These are phyloP conservation scores for Colletotrichum sp. DNA, from an alignment of 2,329 filamentous ascomycete genomes.

Conservation along the genomic window DNA sequence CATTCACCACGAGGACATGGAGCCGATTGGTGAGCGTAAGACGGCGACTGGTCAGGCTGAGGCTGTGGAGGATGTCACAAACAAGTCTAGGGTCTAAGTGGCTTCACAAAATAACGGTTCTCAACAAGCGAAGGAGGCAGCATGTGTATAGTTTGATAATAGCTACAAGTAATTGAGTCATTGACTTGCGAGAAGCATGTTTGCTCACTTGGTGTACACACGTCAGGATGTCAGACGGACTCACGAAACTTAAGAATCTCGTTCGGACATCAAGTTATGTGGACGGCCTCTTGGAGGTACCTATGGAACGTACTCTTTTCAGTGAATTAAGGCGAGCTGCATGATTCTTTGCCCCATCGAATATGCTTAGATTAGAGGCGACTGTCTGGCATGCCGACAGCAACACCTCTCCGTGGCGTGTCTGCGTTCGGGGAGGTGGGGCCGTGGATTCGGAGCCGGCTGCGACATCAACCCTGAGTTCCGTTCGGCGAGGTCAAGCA, in stretches of 20 bases:
- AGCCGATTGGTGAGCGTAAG: constrained; percentile 2
- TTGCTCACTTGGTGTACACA: not conserved
- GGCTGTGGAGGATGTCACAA: not conserved
- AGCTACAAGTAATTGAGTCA: not conserved
- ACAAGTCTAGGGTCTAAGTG: constrained; percentile 12
- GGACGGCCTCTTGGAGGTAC: not conserved
- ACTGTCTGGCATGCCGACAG: not conserved
- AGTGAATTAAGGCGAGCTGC: not conserved
- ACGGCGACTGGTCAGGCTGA: not conserved
- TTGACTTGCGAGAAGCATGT: not conserved
- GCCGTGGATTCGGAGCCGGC: not conserved
- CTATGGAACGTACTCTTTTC: not conserved
- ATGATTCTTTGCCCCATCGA: not conserved
- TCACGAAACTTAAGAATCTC: not conserved
- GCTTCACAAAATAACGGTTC: not conserved
- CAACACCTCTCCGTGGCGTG: not conserved
- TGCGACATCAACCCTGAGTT: not conserved
- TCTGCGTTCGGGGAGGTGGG: not conserved
- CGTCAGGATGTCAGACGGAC: not conserved
- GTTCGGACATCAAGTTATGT: not conserved
- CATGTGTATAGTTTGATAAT: not conserved
- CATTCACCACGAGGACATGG: constrained; percentile 25
- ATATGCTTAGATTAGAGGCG: not conserved
- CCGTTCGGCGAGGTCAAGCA: not conserved
- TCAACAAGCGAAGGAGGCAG: not conserved